phyloP scores from a whole-genome alignment of 257 asterid genomes.

The Cynanchum wilfordii region DNA sequence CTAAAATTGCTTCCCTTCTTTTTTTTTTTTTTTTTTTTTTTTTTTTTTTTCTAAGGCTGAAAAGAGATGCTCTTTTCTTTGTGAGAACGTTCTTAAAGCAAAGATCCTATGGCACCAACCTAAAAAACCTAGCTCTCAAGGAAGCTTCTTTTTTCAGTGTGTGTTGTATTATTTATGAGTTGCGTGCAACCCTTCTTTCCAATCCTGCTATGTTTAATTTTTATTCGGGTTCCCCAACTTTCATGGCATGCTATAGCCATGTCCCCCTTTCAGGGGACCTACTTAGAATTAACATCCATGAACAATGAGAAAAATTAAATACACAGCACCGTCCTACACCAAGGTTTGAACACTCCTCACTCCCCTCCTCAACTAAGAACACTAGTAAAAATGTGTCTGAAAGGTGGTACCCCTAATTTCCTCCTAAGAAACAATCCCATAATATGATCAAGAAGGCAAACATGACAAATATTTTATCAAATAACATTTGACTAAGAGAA shows the following conservation, averaged over 20 bases:
- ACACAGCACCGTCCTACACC: neutral
- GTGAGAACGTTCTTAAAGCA: slow-evolving; percentile 1
- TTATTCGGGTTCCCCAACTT: neutral
- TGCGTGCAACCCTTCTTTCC: neutral
- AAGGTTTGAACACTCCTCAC: neutral
- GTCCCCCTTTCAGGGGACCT: neutral
- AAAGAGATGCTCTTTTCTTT: slow-evolving; percentile 5
- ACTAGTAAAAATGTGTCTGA: too few relatives aligned
- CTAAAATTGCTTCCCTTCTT: neutral
- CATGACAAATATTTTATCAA: neutral
- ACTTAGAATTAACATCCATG: neutral
- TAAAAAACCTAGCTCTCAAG: slow-evolving; percentile 1
- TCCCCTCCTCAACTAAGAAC: neutral
- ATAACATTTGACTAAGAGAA: neutral
- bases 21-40: neutral
- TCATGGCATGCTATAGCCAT: neutral
- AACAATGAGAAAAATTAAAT: neutral
- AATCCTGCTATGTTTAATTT: neutral
- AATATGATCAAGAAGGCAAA: neutral
- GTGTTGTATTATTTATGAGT: neutral
- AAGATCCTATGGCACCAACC: neutral
- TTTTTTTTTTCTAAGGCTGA: slow-evolving; percentile 14
- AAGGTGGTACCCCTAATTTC: too few relatives aligned
- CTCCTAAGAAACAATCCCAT: neutral
- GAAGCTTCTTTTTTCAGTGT: neutral